Evolutionary conservation across 2,329 filamentous ascomycete genomes (phyloP), one percentile per base, ranked within the genome.

Genomic region (Acrocalymma vagum): DNA sequence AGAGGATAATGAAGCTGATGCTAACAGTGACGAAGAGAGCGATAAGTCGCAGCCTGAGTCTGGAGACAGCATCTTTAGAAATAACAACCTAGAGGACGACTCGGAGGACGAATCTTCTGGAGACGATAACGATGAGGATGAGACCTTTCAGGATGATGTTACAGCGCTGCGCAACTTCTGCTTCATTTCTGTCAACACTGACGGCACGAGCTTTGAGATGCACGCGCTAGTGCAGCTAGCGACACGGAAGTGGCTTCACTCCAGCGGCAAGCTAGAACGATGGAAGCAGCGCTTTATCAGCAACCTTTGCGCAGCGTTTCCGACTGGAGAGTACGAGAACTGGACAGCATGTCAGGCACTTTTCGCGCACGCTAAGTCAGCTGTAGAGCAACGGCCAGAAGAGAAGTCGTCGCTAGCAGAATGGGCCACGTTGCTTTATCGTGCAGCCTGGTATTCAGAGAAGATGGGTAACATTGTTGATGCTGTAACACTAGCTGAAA

Each of bases 201-300:
- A 32, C 15, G 27, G 20, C 4, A 24, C 18, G 1, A 26, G 3
- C 6, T 46, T 48, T 24, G 34, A 46, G 30, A 39, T 51, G 34
- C 48, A 51, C 27, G 27, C 17, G 9, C 38, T 54, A 8, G 48
- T 57, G 23, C 47, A 51, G 30, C 37, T 44, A 29, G 16, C 47
- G 10, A 46, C 35, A 16, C 35, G 38, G 3, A 41, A 7, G 20
- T 50, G 42, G 46, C 39, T 50, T 14, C 16, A 38, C 10, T 35
- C 28, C 20, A 29, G 42, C 18, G 21, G 38, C 10, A 11, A 34
- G 28, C 9, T 43, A 14, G 34, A 43, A 16, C 16, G 25, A 10
- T 49, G 33, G 30, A 45, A 38, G 16, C 15, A 44, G 23, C 37
- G 35, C 14, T 45, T 42, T 14, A 38, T 49, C 20, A 22, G 29